Evolutionary conservation across 2,329 filamentous ascomycete species (phyloP), one percentile per base, ranked within the genome.

Genomic region (Botryotinia narcissicola): DNA sequence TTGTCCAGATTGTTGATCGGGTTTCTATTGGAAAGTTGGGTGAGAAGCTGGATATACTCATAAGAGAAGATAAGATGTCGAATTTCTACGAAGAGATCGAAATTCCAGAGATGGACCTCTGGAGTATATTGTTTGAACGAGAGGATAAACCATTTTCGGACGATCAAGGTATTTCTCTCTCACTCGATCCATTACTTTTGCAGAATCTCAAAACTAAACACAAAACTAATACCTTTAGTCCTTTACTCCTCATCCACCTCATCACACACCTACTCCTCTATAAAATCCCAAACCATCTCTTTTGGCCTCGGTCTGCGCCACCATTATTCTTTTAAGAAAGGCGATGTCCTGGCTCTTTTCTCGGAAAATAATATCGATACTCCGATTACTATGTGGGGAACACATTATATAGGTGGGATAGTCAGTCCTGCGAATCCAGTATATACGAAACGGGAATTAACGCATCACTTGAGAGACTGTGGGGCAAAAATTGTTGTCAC

Each of bases 301-400:
- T 51, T 67, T 37, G 63, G 63, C 20, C 42, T 22, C 10, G 63
- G 63, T 78, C 68, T 80, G 84, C 81, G 76, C 87, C 86, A 78
- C 78, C 73, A 80, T 71, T 72, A 77, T 25, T 79, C 81, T 32
- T 83, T 85, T 46, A 80, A 83, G 73, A 82, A 80, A 71, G 85
- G 85, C 22, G 87, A 89, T 69, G 85, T 87, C 2, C 85, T 87
- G 48, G 83, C 88, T 83, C 83, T 88, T 63, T 87, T 85, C 76
- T 85, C 85, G 0, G 83, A 85, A 4, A 89, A 89, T 77, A 85
- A 87, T 74, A 85, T 89, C 60, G 87, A 86, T 75, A 83, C 89
- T 2, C 87, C 87, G 0, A 84, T 85, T 7, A 85, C 85, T 18
- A 89, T 87, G 77, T 81, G 88, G 8, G 87, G 86, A 5, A 84